These are phyloP conservation scores for Nakataea oryzae DNA, from an alignment of 2,329 filamentous ascomycete species.

Conservation along the genomic window DNA sequence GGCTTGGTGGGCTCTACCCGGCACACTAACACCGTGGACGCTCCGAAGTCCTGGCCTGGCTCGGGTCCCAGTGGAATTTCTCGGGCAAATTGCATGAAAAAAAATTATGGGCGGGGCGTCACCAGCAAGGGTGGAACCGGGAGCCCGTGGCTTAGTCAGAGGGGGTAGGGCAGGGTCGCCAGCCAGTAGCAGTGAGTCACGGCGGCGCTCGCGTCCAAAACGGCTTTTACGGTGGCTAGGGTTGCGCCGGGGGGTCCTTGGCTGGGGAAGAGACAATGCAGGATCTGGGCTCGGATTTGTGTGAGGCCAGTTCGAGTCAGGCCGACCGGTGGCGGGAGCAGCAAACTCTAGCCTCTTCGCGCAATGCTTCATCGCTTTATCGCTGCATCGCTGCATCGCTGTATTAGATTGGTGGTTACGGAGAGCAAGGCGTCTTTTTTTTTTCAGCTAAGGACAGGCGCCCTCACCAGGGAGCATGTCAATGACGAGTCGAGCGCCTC, in stretches of 20 bases:
- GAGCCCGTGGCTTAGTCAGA: conserved; percentile 2
- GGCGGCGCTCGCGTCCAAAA: too few relatives aligned
- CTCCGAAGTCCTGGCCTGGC: not conserved
- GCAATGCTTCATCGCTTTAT: too few relatives aligned
- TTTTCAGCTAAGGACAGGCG: too few relatives aligned
- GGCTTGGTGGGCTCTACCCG: not conserved
- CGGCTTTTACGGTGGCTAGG: not conserved
- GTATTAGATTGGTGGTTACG: too few relatives aligned
- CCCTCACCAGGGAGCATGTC: too few relatives aligned
- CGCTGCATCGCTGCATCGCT: too few relatives aligned
- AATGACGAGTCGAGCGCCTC: too few relatives aligned
- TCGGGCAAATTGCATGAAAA: conserved; percentile 10
- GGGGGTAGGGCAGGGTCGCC: not conserved
- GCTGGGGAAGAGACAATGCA: not conserved
- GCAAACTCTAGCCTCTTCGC: not conserved
- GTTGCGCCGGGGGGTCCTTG: not conserved
- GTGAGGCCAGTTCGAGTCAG: not conserved
- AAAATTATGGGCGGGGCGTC: conserved; percentile 4
- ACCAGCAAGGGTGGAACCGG: not conserved
- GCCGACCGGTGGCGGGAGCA: not conserved
- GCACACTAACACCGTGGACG: not conserved
- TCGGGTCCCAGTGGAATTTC: not conserved
- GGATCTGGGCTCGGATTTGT: not conserved
- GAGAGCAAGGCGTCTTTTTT: too few relatives aligned
- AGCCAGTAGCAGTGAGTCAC: not conserved